Conservation (phyloP, 208 protist genomes). For the Naegleria lovaniensis region DNA sequence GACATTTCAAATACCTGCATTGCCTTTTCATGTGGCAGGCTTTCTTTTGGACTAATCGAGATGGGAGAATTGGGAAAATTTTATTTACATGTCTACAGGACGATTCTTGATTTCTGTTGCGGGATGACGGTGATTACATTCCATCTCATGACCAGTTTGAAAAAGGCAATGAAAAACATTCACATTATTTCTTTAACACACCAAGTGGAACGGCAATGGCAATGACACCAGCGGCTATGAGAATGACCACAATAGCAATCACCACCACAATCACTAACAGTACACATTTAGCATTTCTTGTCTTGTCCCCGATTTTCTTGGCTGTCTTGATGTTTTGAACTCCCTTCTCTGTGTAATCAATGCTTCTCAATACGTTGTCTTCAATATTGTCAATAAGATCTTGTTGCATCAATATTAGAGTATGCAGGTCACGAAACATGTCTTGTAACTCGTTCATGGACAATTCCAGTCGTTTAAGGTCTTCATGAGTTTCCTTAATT, state of each 20-base stretch:
- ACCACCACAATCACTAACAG: not conserved
- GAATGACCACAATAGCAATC: not conserved
- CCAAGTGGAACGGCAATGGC: not conserved
- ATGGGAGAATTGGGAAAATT: too few relatives aligned
- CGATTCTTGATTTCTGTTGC: too few relatives aligned
- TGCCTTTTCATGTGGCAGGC: too few relatives aligned
- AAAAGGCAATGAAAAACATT: too few relatives aligned
- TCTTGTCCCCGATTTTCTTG: not conserved
- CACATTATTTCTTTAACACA: not conserved
- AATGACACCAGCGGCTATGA: not conserved
- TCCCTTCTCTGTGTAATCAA: constrained; percentile 23
- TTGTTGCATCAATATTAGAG: constrained; percentile 11
- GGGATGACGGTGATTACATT: too few relatives aligned
- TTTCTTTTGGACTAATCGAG: too few relatives aligned
- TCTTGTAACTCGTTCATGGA: constrained; percentile 23
- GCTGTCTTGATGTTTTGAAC: constrained; percentile 28
- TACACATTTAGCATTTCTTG: not conserved
- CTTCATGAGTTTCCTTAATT: constrained; percentile 12
- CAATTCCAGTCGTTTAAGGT: constrained; percentile 11
- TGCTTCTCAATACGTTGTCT: constrained; percentile 18
- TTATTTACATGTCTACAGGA: too few relatives aligned
- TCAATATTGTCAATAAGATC: constrained; percentile 28
- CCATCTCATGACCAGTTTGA: too few relatives aligned
- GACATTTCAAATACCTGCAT: too few relatives aligned
- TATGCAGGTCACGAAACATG: constrained; percentile 24